Percentiles rank a stretch among this genome's conserved stretches.
These are phyloP conservation scores for Phanerodontia chrysosporium DNA, from an alignment of 768 basidiomycete species.

Conservation along the genomic window DNA sequence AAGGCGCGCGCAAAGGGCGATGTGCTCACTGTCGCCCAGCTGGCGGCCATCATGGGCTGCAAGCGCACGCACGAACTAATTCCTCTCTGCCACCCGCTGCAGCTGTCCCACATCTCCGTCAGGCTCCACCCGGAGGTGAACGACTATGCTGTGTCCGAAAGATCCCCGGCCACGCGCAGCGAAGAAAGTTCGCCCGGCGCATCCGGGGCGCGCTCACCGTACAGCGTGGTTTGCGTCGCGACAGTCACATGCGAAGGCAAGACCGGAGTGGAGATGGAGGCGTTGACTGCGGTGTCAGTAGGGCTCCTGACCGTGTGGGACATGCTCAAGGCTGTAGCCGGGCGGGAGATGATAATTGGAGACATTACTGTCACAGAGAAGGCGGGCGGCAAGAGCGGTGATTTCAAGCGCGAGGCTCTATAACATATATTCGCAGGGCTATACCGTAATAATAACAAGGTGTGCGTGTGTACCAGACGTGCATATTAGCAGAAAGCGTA, in stretches of 20 bases:
- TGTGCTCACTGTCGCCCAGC: constrained; percentile 68
- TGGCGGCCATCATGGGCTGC: constrained; percentile 84
- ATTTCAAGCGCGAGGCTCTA: constrained; percentile 42
- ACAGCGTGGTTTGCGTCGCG: constrained; percentile 59
- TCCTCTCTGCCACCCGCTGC: constrained; percentile 84
- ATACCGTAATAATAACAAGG: not conserved
- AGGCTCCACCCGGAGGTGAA: constrained; percentile 48
- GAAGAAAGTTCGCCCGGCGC: not conserved
- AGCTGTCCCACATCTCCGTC: constrained; percentile 68
- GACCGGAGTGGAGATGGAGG: constrained; percentile 94
- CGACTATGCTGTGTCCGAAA: constrained; percentile 1
- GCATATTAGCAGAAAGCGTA: not conserved
- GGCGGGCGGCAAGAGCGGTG: constrained; percentile 69
- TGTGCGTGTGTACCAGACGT: not conserved
- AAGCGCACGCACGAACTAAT: constrained; percentile 83
- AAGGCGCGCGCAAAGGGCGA: constrained; percentile 67
- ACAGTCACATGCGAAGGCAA: constrained; percentile 74
- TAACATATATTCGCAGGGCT: too few relatives aligned
- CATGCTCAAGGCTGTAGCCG: constrained; percentile 89
- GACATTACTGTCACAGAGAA: constrained; percentile 64
- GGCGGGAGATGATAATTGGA: constrained; percentile 80
- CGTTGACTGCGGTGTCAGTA: constrained; percentile 76
- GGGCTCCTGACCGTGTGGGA: constrained; percentile 86
- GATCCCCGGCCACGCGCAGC: not conserved
- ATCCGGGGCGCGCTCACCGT: constrained; percentile 18